Evolutionary conservation across 495 filamentous ascomycete genomes (phyloP), one percentile per base, ranked within the genome.

Genomic region (Xylaria scruposa): DNA sequence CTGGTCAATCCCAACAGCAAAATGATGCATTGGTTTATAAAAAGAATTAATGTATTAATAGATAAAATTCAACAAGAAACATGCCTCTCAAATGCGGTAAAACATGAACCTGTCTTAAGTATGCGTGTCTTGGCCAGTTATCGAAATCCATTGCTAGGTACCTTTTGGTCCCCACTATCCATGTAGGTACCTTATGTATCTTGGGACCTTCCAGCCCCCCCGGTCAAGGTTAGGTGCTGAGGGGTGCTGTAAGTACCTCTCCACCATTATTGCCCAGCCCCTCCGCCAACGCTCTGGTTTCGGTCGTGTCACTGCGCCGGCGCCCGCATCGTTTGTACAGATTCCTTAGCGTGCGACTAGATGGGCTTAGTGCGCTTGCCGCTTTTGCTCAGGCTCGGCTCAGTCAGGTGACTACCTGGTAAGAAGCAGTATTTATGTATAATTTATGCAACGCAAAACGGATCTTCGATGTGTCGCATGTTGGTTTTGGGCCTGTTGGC

Each of bases 221-320:
- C 29, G 29, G 29, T 31, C 29, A 31, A 31, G 29, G 29, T 13
- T 17, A 19, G 44, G 17, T 13, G n/a, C 51, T 54, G 51, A 54
- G 51, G 51, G 51, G 51, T 59, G 36, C 15, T 42, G 38, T 42
- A 42, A 4, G 54, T 59, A 36, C 53, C 47, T 47, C 44, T 47
- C 15, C 47, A 51, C 47, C 19, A 47, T 6, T 60, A 49, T 67
- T 36, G 64, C 51, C 65, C 33, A 51, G 65, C 65, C 65, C 65
- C 65, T 51, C 65, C 47, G 49, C 29, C 47, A 38, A 67, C 47
- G 29, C 10, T 54, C 64, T 54, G 47, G 64, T 67, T 42, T 54
- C 49, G 47, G 64, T 51, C 36, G 47, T 51, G 64, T 31, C n/a
- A 54, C 49, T 67, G 64, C 64, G 64, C 64, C 64, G 49, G 47